Percentiles rank a stretch among this genome's conserved stretches.
Evolutionary conservation across 106 monocot species (phyloP).

Genomic region (Allium cepa): DNA sequence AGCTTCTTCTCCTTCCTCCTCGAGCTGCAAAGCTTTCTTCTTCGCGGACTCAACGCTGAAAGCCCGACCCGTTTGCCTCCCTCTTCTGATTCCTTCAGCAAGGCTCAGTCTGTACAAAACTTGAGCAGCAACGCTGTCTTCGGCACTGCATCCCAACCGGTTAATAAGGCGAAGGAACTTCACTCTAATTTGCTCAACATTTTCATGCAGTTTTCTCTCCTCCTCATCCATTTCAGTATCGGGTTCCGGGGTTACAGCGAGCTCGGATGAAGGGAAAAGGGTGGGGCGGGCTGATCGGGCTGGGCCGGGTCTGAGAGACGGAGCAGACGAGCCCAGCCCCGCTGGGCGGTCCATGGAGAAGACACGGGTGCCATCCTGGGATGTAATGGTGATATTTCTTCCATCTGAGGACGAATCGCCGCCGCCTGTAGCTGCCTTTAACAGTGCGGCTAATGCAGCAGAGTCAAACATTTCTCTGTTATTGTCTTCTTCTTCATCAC

Average conservation of each 20-base stretch:
- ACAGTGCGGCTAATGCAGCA: constrained; percentile 70
- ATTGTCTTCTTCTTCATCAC: constrained; percentile 54
- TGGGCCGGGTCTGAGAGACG: constrained; percentile 38
- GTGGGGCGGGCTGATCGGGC: constrained; percentile 27
- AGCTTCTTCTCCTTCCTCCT: constrained; percentile 45
- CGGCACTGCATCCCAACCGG: constrained; percentile 71
- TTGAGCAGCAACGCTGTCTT: constrained; percentile 75
- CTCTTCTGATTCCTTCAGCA: constrained; percentile 76
- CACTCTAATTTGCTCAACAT: constrained; percentile 79
- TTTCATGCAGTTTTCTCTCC: constrained; percentile 79
- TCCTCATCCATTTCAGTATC: constrained; percentile 56
- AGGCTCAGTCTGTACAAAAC: constrained; percentile 78
- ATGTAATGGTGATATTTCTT: constrained; percentile 20
- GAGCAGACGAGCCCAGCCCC: constrained; percentile 62
- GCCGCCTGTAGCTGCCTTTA: constrained; percentile 71
- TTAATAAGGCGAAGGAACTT: constrained; percentile 84
- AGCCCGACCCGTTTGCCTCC: constrained; percentile 41
- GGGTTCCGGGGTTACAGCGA: constrained; percentile 36
- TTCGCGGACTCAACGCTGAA: constrained; percentile 58
- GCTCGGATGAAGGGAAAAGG: constrained; percentile 50
- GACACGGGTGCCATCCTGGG: constrained; percentile 43
- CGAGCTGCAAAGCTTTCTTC: constrained; percentile 65
- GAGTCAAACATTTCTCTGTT: constrained; percentile 58
- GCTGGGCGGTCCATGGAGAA: constrained; percentile 71
- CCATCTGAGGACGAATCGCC: constrained; percentile 53